Evolutionary conservation across 139 green algal genomes (phyloP).

Genomic region (Chlorella ohadii): DNA sequence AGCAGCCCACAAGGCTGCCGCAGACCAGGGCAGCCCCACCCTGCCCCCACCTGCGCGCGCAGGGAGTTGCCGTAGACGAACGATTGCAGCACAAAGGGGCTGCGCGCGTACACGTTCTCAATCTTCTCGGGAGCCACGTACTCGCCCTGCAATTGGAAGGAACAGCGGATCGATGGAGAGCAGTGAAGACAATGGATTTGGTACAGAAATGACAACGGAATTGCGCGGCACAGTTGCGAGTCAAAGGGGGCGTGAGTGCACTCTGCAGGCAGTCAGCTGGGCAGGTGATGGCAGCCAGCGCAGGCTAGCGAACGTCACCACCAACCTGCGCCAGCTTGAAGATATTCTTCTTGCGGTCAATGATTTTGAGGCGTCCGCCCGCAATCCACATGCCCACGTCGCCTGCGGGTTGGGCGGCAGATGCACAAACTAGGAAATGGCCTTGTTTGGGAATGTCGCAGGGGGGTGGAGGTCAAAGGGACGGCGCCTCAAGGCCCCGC

Average conservation of each 20-base stretch:
- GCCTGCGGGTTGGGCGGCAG: slow-evolving; percentile 10
- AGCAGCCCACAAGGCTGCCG: not conserved
- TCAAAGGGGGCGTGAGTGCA: too few relatives aligned
- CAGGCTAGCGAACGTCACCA: not conserved
- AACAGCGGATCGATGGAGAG: too few relatives aligned
- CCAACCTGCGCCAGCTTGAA: slow-evolving; percentile 91
- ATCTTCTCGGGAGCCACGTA: slow-evolving; percentile 99
- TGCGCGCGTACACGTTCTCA: slow-evolving; percentile 90
- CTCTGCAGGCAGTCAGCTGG: too few relatives aligned
- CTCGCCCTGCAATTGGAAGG: slow-evolving; percentile 59
- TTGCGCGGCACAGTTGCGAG: too few relatives aligned
- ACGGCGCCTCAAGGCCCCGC: too few relatives aligned
- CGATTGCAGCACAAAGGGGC: slow-evolving; percentile 75
- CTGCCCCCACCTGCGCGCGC: slow-evolving; percentile 47
- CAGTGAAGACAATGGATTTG: too few relatives aligned
- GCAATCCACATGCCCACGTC: slow-evolving; percentile 39
- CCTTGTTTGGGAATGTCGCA: too few relatives aligned
- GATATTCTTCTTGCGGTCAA: slow-evolving; percentile 97
- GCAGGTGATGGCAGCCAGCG: too few relatives aligned
- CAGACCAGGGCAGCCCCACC: not conserved
- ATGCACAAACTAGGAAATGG: not conserved
- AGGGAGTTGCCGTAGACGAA: slow-evolving; percentile 95
- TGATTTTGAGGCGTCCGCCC: slow-evolving; percentile 93
- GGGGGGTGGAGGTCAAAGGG: too few relatives aligned
- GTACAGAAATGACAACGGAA: too few relatives aligned